Base-by-base conservation (phyloP, 805 yeast species). In the Zygotorulaspora sp. region DNA sequence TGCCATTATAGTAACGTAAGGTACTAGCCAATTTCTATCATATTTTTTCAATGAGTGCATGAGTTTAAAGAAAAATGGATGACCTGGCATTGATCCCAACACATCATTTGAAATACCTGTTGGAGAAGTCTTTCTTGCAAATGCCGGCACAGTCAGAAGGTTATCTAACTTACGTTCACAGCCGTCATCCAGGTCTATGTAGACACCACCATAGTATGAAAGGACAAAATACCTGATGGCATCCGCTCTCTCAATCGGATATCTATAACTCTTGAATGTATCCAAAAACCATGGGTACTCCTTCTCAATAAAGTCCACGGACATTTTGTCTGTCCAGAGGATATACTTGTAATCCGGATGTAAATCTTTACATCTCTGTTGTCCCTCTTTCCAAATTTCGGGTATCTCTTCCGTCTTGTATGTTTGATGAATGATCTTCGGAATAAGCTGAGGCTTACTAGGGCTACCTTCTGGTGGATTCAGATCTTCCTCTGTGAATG, bases 91-190 rank as follows among this genome's bases (percentile, higher is more conserved):
- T 3, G 90, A 68, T 8, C 95, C 96, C 95, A 89, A 83, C 11
- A 88, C 88, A 58, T 88, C 96, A 60, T 89, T 89, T 4, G 95
- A 84, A 27, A 89, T 77, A 36, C 97, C 97, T 0, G 95, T 83
- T 17, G 97, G 97, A 4, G 75, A 64, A 1, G 97, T 88, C 56
- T 85, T 84, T 47, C 96, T 71, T 10, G 84, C 87, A 67, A 85
- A 85, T 2, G 95, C 94, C 1, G 95, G 89, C 4, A 78, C 83
- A 2, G 81, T 73, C 41, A 88, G 71, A 40, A 89, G 65, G 1
- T 95, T 94, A 57, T 88, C 96, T 47, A 89, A 66, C 44, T 74
- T 72, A 44, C 88, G 70, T 48, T 75, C 75, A 62, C 96, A 87
- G 6, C 92, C 95, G 58, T 84, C 95, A 57, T 88, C 97, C 49